Evolutionary conservation across 352 stramenopile species (phyloP), one percentile per base, ranked within the genome.

Genomic region (Pythium scleroteichum): DNA sequence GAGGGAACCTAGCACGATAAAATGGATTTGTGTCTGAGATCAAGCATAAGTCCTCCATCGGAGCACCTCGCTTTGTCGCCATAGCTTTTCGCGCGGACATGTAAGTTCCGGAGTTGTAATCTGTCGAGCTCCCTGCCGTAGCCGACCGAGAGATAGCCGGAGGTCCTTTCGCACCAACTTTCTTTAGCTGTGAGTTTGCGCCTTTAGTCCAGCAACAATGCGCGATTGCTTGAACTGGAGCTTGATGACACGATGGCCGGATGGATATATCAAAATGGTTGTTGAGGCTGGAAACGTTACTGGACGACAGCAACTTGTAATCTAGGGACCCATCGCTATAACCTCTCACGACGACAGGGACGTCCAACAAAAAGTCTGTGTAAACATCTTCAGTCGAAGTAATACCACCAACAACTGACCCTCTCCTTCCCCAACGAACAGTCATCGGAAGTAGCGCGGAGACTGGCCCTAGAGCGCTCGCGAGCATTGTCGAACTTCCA

Each of bases 1-100:
- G 59, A 44, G 64, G 62, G 46, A 88, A 87, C 6, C 79, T 61
- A 27, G 79, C 76, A 9, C 69, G 71, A 59, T 85, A 79, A 38
- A 92, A 92, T 2, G 72, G 82, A 33, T 90, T 92, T 53, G 75
- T 79, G 22, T 84, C 69, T 2, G 69, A 79, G 45, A 70, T 64
- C n/a, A 90, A 62, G 33, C 56, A 69, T n/a, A 68, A 72, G 19
- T 77, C 67, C 9, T 71, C 68, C 16, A 64, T 58, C 10, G 68
- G 41, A 9, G 62, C 54, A 3, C 69, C 72, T 38, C 66, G 72
- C 33, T 68, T 64, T 12, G 40, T 23, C 12, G 49, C 53, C 35
- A 61, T 29, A 38, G 51, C 62, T 27, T 57, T 59, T 12, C 64
- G 57, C n/a, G 53, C 22, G 13, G 64, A 72, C 41, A 60, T 46